A percentile compares a stretch with the other conserved stretches of the same genome.
Conservation (phyloP, 2,329 filamentous ascomycete species). For the Colletotrichum caudatum region DNA sequence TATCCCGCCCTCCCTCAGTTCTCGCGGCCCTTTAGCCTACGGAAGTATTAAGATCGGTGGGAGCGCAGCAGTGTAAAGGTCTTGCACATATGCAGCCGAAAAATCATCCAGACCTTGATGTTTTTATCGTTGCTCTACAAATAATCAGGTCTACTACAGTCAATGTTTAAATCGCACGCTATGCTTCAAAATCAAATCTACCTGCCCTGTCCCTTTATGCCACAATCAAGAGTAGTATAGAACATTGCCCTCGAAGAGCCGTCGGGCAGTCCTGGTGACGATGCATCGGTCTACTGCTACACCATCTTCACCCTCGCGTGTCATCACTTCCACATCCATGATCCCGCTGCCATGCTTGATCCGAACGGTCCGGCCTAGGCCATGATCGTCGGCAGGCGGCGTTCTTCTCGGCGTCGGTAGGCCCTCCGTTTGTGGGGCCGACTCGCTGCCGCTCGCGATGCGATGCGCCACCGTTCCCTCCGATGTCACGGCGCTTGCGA, state of each 20-base stretch:
- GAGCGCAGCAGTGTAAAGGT: background rate
- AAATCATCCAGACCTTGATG: background rate
- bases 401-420: conserved; percentile 43
- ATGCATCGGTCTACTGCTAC: conserved; percentile 45
- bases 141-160: background rate
- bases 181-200: background rate
- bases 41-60: background rate
- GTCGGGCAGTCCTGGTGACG: conserved; percentile 49
- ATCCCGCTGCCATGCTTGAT: conserved; percentile 49
- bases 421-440: conserved; percentile 5
- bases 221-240: conserved; percentile 44
- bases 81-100: background rate
- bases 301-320: conserved; percentile 42
- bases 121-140: too few relatives aligned
- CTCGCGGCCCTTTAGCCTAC: background rate
- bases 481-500: conserved; percentile 59
- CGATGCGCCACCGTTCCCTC: conserved; percentile 54
- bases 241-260: conserved; percentile 50
- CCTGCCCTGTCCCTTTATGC: background rate
- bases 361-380: conserved; percentile 7
- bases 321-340: conserved; percentile 46
- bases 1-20: too few relatives aligned
- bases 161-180: background rate
- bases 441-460: conserved; percentile 22
- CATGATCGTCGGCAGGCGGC: conserved; percentile 13